Conservation (phyloP, 2,329 filamentous ascomycete species). For the Apiospora rasikravindrae region DNA sequence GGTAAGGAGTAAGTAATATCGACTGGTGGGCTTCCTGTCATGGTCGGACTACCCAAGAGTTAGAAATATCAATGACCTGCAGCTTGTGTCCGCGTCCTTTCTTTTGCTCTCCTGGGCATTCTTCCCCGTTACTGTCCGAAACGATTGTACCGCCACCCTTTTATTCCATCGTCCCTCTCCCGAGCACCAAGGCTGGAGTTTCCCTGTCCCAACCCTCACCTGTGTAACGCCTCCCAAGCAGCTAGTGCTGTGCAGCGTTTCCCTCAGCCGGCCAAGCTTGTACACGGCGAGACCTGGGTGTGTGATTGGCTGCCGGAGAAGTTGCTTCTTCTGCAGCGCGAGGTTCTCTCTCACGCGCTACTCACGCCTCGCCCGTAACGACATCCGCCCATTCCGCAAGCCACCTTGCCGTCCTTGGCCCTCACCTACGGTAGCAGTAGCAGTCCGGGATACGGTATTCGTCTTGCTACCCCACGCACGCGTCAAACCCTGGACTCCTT, state of each 20-base stretch:
- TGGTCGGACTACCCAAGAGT: background rate
- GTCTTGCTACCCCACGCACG: conserved; percentile 11
- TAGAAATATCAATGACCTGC: background rate
- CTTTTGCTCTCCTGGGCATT: background rate
- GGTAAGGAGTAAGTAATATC: background rate
- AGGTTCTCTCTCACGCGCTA: background rate
- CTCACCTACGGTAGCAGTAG: background rate
- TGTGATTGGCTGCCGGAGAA: conserved; percentile 8
- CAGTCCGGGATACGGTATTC: background rate
- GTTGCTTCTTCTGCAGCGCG: conserved; percentile 10
- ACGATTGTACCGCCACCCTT: background rate
- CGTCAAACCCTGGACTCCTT: background rate
- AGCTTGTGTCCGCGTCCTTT: background rate
- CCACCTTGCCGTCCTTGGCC: background rate
- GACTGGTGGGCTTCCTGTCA: background rate
- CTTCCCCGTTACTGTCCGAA: background rate
- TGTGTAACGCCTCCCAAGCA: background rate
- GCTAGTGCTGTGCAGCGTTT: background rate
- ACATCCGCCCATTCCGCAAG: background rate
- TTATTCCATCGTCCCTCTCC: background rate
- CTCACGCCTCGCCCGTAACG: background rate
- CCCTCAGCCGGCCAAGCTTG: background rate
- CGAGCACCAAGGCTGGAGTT: too few relatives aligned
- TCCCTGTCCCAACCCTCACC: background rate
- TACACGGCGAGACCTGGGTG: background rate